A percentile compares a stretch with the other conserved stretches of the same genome.
Conservation (phyloP, 1,284 basidiomycete species). For the Ustilago curta region DNA sequence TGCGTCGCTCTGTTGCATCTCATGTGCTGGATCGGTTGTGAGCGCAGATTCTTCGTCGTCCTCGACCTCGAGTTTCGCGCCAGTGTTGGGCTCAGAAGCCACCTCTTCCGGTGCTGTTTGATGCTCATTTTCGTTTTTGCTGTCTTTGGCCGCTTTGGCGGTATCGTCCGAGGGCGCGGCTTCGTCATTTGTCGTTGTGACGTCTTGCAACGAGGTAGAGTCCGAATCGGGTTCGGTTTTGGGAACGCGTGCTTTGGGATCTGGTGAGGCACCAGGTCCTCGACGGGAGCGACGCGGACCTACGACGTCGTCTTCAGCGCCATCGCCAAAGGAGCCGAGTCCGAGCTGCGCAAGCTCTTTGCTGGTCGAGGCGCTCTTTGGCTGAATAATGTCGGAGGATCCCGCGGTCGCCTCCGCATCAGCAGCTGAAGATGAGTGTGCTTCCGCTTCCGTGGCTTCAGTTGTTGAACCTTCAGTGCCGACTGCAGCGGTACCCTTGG, state of each 20-base stretch:
- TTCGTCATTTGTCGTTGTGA: neutral
- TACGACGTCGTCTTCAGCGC: slow-evolving; percentile 36
- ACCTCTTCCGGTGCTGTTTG: slow-evolving; percentile 27
- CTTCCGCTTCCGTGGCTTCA: slow-evolving; percentile 6
- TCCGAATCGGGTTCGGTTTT: slow-evolving; percentile 41
- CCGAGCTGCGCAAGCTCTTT: slow-evolving; percentile 59
- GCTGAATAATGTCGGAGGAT: slow-evolving; percentile 10
- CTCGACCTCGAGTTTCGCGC: slow-evolving; percentile 19
- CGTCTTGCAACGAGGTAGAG: slow-evolving; percentile 13
- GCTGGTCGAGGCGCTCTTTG: slow-evolving; percentile 28
- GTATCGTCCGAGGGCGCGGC: neutral
- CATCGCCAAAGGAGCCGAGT: slow-evolving; percentile 49
- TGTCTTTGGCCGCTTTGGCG: slow-evolving; percentile 7
- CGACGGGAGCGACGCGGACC: slow-evolving; percentile 51
- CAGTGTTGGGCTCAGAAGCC: slow-evolving; percentile 6
- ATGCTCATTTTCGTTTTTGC: neutral
- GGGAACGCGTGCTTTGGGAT: slow-evolving; percentile 27
- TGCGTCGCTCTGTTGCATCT: neutral
- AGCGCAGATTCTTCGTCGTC: slow-evolving; percentile 8
- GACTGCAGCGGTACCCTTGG: neutral
- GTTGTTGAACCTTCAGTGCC: neutral
- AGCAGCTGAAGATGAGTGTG: slow-evolving; percentile 6
- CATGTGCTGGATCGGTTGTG: slow-evolving; percentile 6
- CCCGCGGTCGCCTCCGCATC: slow-evolving; percentile 7
- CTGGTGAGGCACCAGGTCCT: slow-evolving; percentile 45